These are phyloP conservation scores for Pilaira anomala DNA, from an alignment of 192 early-diverging fungal genomes.

Conservation along the genomic window DNA sequence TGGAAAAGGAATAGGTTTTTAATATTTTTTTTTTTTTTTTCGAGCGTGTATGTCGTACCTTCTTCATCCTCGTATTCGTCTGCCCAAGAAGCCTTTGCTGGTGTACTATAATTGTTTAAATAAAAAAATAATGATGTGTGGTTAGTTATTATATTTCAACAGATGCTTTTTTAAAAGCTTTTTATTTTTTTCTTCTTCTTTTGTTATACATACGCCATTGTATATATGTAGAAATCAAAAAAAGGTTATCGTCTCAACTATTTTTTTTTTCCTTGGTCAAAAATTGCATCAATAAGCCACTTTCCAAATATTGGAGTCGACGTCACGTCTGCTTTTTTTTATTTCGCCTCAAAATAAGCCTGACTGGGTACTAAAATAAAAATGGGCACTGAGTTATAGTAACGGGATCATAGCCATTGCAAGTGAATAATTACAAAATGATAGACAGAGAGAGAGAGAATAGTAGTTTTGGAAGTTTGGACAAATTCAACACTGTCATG, in stretches of 20 bases:
- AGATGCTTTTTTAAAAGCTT: background rate
- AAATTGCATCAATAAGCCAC: conserved; percentile 5
- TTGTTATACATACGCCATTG: background rate
- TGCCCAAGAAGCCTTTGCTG: conserved; percentile 64
- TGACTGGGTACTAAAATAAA: too few relatives aligned
- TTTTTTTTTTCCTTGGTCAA: conserved; percentile 4
- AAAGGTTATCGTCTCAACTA: background rate
- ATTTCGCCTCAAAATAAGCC: too few relatives aligned
- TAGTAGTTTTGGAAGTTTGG: too few relatives aligned
- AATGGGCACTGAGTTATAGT: too few relatives aligned
- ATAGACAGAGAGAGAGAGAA: too few relatives aligned
- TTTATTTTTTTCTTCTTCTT: conserved; percentile 1
- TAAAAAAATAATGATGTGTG: background rate
- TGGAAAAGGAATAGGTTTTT: background rate
- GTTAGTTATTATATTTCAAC: background rate
- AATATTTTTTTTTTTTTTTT: too few relatives aligned
- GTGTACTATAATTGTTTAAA: conserved; percentile 12
- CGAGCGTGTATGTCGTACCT: conserved; percentile 28
- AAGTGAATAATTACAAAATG: too few relatives aligned
- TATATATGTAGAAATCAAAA: background rate
- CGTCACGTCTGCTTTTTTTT: too few relatives aligned
- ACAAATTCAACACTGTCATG: too few relatives aligned
- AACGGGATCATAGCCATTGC: too few relatives aligned
- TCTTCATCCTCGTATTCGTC: conserved; percentile 70
- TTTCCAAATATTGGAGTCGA: background rate